A percentile compares a stretch with the other conserved stretches of the same genome.
phyloP scores from a whole-genome alignment of 2,329 filamentous ascomycete genomes.

The Venturia nashicola region DNA sequence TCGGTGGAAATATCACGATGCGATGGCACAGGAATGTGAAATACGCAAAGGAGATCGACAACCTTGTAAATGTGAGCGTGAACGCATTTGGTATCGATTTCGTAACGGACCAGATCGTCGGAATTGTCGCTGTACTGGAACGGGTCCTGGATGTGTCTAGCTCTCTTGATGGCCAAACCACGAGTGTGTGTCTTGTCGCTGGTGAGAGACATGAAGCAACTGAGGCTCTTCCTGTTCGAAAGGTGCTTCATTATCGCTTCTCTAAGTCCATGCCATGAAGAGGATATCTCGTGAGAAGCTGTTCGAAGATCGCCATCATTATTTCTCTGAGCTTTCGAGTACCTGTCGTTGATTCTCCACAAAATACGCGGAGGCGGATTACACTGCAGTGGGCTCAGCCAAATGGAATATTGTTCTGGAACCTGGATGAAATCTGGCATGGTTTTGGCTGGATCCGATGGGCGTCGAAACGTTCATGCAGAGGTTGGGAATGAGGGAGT shows the following conservation, averaged over 20 bases:
- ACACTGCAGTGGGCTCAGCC: not conserved
- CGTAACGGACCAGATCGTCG: too few relatives aligned
- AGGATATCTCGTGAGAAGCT: not conserved
- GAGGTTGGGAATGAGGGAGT: not conserved
- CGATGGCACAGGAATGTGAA: too few relatives aligned
- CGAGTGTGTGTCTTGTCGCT: not conserved
- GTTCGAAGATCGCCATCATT: not conserved
- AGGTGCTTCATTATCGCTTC: not conserved
- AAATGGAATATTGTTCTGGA: not conserved
- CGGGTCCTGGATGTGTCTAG: not conserved
- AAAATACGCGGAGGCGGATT: not conserved
- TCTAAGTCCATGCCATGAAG: not conserved
- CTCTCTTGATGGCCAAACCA: not conserved
- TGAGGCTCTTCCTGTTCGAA: not conserved
- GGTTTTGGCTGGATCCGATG: not conserved
- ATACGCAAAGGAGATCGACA: too few relatives aligned
- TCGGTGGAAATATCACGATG: too few relatives aligned
- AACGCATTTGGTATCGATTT: too few relatives aligned
- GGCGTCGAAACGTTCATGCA: not conserved
- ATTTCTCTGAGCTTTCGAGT: not conserved
- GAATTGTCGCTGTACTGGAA: too few relatives aligned
- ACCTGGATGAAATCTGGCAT: not conserved
- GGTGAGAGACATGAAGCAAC: not conserved
- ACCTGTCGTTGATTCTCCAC: not conserved
- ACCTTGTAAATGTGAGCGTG: too few relatives aligned